A percentile compares a stretch with the other conserved stretches of the same genome.
Evolutionary conservation across 306 rosid species (phyloP).

Genomic region (Parietaria judaica): DNA sequence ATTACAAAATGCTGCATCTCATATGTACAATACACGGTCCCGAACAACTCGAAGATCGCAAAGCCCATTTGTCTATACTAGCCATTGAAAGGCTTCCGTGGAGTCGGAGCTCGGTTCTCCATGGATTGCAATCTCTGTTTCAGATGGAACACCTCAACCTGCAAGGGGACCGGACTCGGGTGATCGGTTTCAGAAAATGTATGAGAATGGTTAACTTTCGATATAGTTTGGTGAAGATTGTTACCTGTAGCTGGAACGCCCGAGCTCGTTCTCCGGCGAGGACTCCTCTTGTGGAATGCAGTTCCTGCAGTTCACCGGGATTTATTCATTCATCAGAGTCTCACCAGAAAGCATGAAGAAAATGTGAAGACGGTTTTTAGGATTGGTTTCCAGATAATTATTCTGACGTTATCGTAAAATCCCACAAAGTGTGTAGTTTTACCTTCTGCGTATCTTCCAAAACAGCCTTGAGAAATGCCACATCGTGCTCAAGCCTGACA

Average conservation of each 20-base stretch:
- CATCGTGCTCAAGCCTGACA: conserved; percentile 91
- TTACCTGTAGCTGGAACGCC: conserved; percentile 92
- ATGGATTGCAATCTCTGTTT: conserved; percentile 89
- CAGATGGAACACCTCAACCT: conserved; percentile 94
- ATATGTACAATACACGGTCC: too few relatives aligned
- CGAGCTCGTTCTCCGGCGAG: conserved; percentile 86
- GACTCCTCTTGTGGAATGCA: conserved; percentile 94
- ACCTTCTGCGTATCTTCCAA: conserved; percentile 97
- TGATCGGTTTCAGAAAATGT: background rate
- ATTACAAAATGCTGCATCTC: too few relatives aligned
- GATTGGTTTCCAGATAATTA: too few relatives aligned
- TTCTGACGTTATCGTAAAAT: background rate
- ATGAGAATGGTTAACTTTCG: too few relatives aligned
- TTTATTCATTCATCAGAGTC: background rate
- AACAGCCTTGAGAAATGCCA: conserved; percentile 97
- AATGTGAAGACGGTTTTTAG: too few relatives aligned
- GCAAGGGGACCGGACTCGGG: conserved; percentile 7
- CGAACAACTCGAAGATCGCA: too few relatives aligned
- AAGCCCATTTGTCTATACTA: conserved; percentile 17
- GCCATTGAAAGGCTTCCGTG: conserved; percentile 81
- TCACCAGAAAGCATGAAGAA: background rate
- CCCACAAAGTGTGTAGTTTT: background rate
- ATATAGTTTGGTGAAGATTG: background rate
- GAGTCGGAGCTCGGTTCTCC: conserved; percentile 85
- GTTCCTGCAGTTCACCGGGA: conserved; percentile 41